Base-by-base conservation (phyloP, 2,329 filamentous ascomycete genomes). In the Fusarium protoensiforme region DNA sequence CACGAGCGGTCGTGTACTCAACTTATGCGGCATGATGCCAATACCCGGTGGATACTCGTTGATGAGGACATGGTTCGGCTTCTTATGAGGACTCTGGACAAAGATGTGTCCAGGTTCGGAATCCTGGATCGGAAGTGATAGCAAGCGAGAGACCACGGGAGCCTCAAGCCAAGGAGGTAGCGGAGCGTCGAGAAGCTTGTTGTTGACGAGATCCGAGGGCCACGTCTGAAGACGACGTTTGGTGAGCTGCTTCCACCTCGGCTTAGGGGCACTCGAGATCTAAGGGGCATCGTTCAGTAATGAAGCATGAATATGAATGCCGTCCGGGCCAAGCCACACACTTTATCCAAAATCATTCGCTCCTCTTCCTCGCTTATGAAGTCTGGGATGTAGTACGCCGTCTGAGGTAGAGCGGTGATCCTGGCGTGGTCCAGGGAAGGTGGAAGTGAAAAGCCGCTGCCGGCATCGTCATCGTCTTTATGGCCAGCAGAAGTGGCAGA, bases 21-120 rank as follows among this genome's bases (percentile, higher is more conserved):
- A 81, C 85, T 98, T 96, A 81, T 98, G 96, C 54, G 95, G 92
- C 94, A 98, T 97, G 74, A 98, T 98, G n/a, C 96, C 96, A 71
- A 98, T 90, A 2, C 94, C 94, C 0, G 94, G 91, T 2, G 88
- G 87, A 81, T 98, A 99, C 81, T 98, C 95, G 79, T 99, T 99
- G 76, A 98, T 91, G 39, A 98, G 87, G 53, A 97, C 94, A 83
- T 98, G 96, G 77, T 98, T 99, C 4, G 96, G 94, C 5, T 85
- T 87, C 20, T 85, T 77, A 79, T 98, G 95, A 7, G 94, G 93
- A 59, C 95, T 94, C 22, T 86, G 80, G 20, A 82, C 80, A 76
- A 92, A 92, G 8, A 92, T 81, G 75, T 89, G 83, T 43, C 62
- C 62, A 64, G 70, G 20, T 33, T 66, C 56, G 22, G 67, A 65